Percentiles rank a stretch among this genome's conserved stretches.
These are phyloP conservation scores for Lenwebbia sp. DNA, from an alignment of 345 rosid genomes.

Conservation along the genomic window DNA sequence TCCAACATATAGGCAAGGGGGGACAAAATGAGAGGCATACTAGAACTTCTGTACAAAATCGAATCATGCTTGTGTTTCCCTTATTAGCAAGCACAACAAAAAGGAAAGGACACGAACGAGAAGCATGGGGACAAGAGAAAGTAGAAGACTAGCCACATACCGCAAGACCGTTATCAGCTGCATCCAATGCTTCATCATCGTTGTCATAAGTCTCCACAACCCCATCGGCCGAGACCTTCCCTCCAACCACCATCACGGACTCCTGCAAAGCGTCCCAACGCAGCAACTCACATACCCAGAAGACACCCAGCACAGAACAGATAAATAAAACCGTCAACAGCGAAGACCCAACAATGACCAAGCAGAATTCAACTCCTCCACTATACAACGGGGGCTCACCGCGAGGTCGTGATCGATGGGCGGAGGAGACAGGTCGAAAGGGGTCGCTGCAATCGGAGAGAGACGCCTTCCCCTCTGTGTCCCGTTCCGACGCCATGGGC, in stretches of 20 bases:
- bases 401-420: conserved; percentile 76
- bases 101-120: neutral
- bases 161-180: conserved; percentile 53
- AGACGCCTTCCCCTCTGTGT: neutral
- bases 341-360: neutral
- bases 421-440: conserved; percentile 74
- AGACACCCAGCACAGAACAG: neutral
- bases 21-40: neutral
- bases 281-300: neutral
- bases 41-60: neutral
- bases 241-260: conserved; percentile 41
- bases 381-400: conserved; percentile 7
- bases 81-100: neutral
- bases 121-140: neutral
- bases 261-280: conserved; percentile 28
- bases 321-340: neutral
- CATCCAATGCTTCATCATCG: conserved; percentile 81
- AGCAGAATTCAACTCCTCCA: neutral
- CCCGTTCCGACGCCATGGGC: neutral
- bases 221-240: conserved; percentile 64
- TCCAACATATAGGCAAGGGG: neutral
- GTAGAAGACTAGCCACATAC: conserved; percentile 19
- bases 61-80: neutral
- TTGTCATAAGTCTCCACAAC: conserved; percentile 65
- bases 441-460: conserved; percentile 30